phyloP scores from a whole-genome alignment of 169 alveolate genomes.

The Cystoisospora suis region DNA sequence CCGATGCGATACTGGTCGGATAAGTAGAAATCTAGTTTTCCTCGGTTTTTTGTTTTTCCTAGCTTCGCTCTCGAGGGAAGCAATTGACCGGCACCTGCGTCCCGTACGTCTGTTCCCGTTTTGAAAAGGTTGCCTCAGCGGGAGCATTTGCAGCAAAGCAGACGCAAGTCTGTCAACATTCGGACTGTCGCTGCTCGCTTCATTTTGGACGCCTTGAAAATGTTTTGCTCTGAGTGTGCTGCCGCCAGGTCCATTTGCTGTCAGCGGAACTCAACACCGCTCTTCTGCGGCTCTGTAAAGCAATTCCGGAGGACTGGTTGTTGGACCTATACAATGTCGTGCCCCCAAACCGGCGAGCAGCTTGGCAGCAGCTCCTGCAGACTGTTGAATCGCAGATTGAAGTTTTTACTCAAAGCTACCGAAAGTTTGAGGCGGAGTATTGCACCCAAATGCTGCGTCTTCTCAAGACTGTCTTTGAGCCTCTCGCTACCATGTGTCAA shows the following conservation, averaged over 20 bases:
- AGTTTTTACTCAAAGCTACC: constrained; percentile 27
- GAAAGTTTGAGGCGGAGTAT: constrained; percentile 32
- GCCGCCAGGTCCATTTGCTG: constrained; percentile 16
- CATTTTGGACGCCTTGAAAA: too few relatives aligned
- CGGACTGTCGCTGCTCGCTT: too few relatives aligned
- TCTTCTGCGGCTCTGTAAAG: constrained; percentile 6
- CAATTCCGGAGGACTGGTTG: constrained; percentile 4
- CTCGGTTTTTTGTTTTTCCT: too few relatives aligned
- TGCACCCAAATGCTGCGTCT: neutral
- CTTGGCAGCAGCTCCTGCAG: constrained; percentile 35
- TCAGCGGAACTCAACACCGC: constrained; percentile 19
- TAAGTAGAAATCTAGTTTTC: too few relatives aligned
- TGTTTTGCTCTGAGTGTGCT: neutral
- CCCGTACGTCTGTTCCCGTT: too few relatives aligned
- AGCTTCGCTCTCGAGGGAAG: too few relatives aligned
- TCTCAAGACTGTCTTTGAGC: neutral
- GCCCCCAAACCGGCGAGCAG: neutral
- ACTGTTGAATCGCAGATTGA: constrained; percentile 18
- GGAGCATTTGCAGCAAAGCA: too few relatives aligned
- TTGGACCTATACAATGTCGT: constrained; percentile 15
- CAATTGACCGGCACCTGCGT: too few relatives aligned
- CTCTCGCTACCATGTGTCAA: constrained; percentile 22
- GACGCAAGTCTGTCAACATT: too few relatives aligned
- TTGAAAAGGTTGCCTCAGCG: too few relatives aligned
- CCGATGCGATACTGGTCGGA: too few relatives aligned